phyloP scores from a whole-genome alignment of 75 land plant genomes.

The Chamaecyparis obtusa region DNA sequence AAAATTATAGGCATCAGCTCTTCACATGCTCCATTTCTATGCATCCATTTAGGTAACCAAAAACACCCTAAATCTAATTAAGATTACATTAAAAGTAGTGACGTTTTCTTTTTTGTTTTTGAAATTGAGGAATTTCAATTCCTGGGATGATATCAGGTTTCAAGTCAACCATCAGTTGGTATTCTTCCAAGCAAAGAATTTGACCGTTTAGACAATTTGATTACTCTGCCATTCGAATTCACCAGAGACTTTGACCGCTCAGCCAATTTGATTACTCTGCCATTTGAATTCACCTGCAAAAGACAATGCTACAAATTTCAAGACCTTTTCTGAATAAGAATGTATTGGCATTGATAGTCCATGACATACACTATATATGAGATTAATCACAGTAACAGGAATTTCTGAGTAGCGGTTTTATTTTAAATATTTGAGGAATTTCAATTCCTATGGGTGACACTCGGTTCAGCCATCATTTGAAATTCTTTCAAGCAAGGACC shows the following conservation, averaged over 20 bases:
- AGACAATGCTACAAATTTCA: background rate
- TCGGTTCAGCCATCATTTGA: background rate
- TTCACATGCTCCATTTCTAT: background rate
- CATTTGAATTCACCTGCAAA: conserved; percentile 4
- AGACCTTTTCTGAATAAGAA: background rate
- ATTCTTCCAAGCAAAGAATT: background rate
- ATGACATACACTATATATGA: background rate
- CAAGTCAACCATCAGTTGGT: background rate
- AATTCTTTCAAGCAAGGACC: background rate
- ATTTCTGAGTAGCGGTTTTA: background rate
- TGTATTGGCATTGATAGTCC: background rate
- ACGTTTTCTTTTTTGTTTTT: background rate
- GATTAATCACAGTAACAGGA: background rate
- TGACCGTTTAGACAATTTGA: background rate
- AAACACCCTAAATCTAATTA: background rate
- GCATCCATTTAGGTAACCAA: background rate
- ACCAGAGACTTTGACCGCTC: conserved; percentile 1
- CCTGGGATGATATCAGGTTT: background rate
- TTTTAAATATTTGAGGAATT: background rate
- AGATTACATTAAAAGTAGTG: background rate
- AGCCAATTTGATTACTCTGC: background rate
- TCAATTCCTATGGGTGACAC: background rate
- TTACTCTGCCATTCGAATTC: background rate
- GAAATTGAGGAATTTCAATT: background rate
- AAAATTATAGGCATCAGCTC: background rate